Percentiles rank a stretch among this genome's conserved stretches.
phyloP scores from a whole-genome alignment of 225 moss, liverwort and hornwort species.

The Neckera pumila region DNA sequence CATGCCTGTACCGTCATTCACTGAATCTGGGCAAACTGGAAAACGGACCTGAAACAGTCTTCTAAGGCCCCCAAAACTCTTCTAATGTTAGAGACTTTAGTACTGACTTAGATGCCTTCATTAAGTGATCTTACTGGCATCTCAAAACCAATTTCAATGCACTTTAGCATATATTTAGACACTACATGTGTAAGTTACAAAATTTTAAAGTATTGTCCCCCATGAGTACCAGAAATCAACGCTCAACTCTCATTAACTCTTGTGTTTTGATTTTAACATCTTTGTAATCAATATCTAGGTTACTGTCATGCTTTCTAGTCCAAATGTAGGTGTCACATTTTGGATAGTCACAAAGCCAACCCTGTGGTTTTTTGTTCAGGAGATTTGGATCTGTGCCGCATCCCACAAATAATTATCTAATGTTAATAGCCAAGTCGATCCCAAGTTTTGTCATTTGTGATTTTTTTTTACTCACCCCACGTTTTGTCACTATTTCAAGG shows the following conservation, averaged over 20 bases:
- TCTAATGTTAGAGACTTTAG: not conserved
- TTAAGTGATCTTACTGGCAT: not conserved
- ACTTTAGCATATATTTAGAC: not conserved
- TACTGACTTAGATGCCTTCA: rapidly evolving
- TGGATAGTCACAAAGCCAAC: too few species aligned
- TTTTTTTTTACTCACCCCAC: too few species aligned
- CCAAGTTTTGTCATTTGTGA: too few species aligned
- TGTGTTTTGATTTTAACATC: not conserved
- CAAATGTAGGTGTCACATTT: not conserved
- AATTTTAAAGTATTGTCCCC: not conserved
- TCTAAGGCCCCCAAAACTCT: too few species aligned
- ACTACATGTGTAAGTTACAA: rapidly evolving
- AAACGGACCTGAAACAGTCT: too few species aligned
- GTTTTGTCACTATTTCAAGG: too few species aligned
- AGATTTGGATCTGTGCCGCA: too few species aligned
- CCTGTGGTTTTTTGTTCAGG: too few species aligned
- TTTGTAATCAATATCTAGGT: not conserved
- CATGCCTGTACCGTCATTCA: too few species aligned
- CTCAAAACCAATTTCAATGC: not conserved
- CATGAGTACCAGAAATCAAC: not conserved
- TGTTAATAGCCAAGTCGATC: too few species aligned
- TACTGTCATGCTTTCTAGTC: rapidly evolving
- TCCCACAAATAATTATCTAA: too few species aligned
- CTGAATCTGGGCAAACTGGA: too few species aligned
- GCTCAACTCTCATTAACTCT: rapidly evolving